phyloP scores from a whole-genome alignment of 768 basidiomycete species.

The Suillus alpinus region DNA sequence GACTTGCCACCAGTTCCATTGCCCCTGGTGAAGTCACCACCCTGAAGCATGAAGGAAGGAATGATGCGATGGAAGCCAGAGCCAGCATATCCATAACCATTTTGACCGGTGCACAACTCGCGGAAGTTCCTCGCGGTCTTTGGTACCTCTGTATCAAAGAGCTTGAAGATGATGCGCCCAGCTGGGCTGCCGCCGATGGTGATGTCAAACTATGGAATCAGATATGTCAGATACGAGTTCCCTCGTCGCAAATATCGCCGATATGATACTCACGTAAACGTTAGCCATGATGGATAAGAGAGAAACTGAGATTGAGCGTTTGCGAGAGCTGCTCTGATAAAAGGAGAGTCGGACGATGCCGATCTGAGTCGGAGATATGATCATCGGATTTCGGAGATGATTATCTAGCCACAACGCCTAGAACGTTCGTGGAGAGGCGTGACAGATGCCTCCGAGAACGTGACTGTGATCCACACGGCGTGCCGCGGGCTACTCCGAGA shows the following conservation, averaged over 20 bases:
- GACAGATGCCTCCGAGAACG: neutral
- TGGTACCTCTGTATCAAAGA: constrained; percentile 78
- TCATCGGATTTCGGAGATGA: constrained; percentile 11
- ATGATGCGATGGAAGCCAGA: constrained; percentile 80
- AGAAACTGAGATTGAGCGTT: constrained; percentile 4
- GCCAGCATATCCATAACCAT: constrained; percentile 73
- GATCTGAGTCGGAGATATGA: constrained; percentile 16
- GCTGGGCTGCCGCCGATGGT: constrained; percentile 35
- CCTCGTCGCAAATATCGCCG: neutral
- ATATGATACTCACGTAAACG: constrained; percentile 15
- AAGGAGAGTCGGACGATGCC: constrained; percentile 14
- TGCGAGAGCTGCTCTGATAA: constrained; percentile 8
- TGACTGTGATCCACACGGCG: neutral
- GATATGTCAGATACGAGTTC: constrained; percentile 2
- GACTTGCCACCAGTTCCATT: constrained; percentile 81
- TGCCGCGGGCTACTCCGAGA: neutral
- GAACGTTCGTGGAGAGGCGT: neutral
- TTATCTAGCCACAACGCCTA: neutral
- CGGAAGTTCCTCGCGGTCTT: constrained; percentile 84
- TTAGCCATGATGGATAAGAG: constrained; percentile 14
- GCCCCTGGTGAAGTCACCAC: constrained; percentile 75
- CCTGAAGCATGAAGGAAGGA: constrained; percentile 85
- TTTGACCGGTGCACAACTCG: constrained; percentile 73
- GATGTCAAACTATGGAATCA: constrained; percentile 61
- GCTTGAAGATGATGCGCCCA: constrained; percentile 78